phyloP scores from a whole-genome alignment of 2,329 filamentous ascomycete species.

The Dendrostoma leiphaemia region DNA sequence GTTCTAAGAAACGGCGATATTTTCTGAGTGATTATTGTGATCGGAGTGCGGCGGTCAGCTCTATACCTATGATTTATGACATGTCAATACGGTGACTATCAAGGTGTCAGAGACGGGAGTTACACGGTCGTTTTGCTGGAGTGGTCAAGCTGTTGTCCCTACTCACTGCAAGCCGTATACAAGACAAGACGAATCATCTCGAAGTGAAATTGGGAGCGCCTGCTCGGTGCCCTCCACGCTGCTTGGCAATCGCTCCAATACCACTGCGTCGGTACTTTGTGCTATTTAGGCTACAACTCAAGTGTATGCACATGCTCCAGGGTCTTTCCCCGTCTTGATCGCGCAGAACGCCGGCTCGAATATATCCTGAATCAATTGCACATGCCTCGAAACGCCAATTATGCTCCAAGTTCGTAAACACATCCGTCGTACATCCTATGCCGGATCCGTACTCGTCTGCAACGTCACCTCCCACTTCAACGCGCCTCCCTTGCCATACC shows the following conservation, averaged over 20 bases:
- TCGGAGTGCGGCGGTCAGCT: not conserved
- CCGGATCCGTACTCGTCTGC: slow-evolving; percentile 58
- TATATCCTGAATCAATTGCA: not conserved
- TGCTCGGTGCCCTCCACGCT: not conserved
- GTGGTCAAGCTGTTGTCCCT: not conserved
- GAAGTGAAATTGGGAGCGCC: not conserved
- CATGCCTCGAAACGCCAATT: not conserved
- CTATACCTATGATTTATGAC: slow-evolving; percentile 12
- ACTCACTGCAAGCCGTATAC: not conserved
- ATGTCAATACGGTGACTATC: not conserved
- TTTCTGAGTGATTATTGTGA: not conserved
- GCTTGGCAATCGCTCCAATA: not conserved
- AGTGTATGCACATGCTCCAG: not conserved
- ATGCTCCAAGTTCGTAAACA: not conserved
- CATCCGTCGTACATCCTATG: slow-evolving; percentile 3
- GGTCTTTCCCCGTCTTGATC: not conserved
- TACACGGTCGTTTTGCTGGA: not conserved
- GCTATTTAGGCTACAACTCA: not conserved
- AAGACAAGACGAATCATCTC: not conserved
- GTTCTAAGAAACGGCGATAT: slow-evolving; percentile 1
- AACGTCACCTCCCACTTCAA: slow-evolving; percentile 92
- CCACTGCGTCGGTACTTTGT: not conserved
- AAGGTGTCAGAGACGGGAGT: not conserved
- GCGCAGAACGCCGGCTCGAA: not conserved
- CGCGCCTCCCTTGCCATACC: slow-evolving; percentile 75